Conservation (phyloP, 2,329 filamentous ascomycete genomes). For the Emergomyces africanus region DNA sequence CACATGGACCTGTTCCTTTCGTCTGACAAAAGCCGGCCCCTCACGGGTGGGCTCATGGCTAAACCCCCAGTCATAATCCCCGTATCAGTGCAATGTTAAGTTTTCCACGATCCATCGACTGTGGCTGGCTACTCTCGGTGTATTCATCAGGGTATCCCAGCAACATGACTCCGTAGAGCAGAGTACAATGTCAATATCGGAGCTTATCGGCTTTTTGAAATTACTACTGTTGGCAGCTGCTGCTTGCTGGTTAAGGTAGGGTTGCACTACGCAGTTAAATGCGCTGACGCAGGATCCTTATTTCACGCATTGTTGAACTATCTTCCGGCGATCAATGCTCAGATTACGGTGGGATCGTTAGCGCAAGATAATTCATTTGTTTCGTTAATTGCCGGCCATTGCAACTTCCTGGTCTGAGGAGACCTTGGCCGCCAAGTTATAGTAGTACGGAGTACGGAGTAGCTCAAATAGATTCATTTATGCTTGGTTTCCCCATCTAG, state of each 20-base stretch:
- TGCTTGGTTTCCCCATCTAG: too few relatives aligned
- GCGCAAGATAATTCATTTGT: too few relatives aligned
- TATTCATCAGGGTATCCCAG: neutral
- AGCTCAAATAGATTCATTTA: too few relatives aligned
- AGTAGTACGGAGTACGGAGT: too few relatives aligned
- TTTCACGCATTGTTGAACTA: neutral
- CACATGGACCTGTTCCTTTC: neutral
- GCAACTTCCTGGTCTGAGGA: too few relatives aligned
- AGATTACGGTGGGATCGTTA: neutral
- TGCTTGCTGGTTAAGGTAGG: neutral
- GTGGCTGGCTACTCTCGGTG: neutral
- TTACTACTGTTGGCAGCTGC: neutral
- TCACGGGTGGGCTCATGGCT: neutral
- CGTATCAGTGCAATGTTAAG: neutral
- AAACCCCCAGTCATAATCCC: neutral
- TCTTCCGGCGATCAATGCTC: neutral
- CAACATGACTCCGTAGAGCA: too few relatives aligned
- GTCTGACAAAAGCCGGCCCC: neutral
- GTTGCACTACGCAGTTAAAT: too few relatives aligned
- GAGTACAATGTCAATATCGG: neutral
- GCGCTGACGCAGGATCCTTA: too few relatives aligned
- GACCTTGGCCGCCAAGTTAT: too few relatives aligned
- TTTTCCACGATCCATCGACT: neutral
- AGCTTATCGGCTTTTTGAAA: neutral
- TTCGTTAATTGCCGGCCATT: too few relatives aligned